A percentile compares a stretch with the other conserved stretches of the same genome.
These are phyloP conservation scores for apple (Malus domestica) DNA, from an alignment of 306 rosid species.

Conservation along the genomic window DNA sequence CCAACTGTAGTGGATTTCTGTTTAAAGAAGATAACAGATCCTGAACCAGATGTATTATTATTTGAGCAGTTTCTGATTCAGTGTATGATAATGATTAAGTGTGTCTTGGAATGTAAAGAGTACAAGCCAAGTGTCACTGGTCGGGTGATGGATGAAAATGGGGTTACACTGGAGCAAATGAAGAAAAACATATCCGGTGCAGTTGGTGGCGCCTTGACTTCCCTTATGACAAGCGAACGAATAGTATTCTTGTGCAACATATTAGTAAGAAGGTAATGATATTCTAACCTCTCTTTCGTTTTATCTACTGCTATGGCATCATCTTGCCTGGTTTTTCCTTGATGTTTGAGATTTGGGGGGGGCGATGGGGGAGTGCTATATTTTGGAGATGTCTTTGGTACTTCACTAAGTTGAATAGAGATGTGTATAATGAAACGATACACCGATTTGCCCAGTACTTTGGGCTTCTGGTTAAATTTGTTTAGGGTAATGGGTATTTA, in stretches of 20 bases:
- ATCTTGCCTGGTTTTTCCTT: slow-evolving; percentile 15
- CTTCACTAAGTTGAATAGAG: background rate
- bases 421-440: background rate
- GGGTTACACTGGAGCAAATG: slow-evolving; percentile 64
- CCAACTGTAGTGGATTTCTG: slow-evolving; percentile 72
- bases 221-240: slow-evolving; percentile 79
- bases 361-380: background rate
- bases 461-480: background rate
- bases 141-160: slow-evolving; percentile 85
- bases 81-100: slow-evolving; percentile 91
- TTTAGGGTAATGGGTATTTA: background rate
- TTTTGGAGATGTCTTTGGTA: background rate
- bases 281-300: background rate
- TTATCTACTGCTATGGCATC: slow-evolving; percentile 14
- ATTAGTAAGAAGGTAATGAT: slow-evolving; percentile 72
- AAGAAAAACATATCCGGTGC: slow-evolving; percentile 76
- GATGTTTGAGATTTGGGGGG: background rate
- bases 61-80: slow-evolving; percentile 92
- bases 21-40: slow-evolving; percentile 78
- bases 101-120: slow-evolving; percentile 86
- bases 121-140: slow-evolving; percentile 82
- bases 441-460: background rate
- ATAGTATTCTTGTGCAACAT: slow-evolving; percentile 61
- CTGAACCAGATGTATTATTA: slow-evolving; percentile 60
- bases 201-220: slow-evolving; percentile 68